phyloP scores from a whole-genome alignment of 2,329 filamentous ascomycete genomes.

The Piedraia hortae region DNA sequence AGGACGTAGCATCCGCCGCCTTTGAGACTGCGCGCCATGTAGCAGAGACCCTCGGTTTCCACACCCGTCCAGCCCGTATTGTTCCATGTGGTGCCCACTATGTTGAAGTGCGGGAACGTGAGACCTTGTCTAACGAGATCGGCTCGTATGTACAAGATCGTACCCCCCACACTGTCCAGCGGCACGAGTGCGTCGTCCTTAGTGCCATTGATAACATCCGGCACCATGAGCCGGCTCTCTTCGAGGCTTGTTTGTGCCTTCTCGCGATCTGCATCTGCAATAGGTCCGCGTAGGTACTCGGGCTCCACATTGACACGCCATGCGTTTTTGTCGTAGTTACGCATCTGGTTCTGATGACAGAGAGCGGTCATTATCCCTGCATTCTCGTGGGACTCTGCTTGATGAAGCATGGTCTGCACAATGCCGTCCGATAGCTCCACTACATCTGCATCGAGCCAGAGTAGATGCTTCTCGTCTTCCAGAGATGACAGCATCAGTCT shows the following conservation, averaged over 20 bases:
- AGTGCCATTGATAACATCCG: conserved; percentile 7
- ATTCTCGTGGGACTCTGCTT: conserved; percentile 7
- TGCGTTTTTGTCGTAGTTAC: conserved; percentile 15
- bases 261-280: conserved; percentile 2
- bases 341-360: conserved; percentile 10
- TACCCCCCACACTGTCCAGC: conserved; percentile 14
- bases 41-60: conserved; percentile 15
- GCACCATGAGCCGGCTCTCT: conserved; percentile 2
- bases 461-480: conserved; percentile 11
- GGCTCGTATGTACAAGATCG: conserved; percentile 13
- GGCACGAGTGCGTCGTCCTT: conserved; percentile 10
- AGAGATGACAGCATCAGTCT: conserved; percentile 12
- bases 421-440: conserved; percentile 11
- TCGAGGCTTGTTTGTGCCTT: conserved; percentile 2
- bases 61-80: conserved; percentile 13
- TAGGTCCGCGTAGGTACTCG: conserved; percentile 1
- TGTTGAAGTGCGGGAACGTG: conserved; percentile 12
- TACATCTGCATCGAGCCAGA: conserved; percentile 16
- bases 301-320: conserved; percentile 6
- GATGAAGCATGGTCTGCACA: conserved; percentile 10
- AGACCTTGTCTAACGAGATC: conserved; percentile 12
- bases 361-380: conserved; percentile 13
- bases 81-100: conserved; percentile 14
- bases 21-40: conserved; percentile 3
- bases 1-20: conserved; percentile 5